Conservation (phyloP, 257 asterid species). For the Primulina eburnea region DNA sequence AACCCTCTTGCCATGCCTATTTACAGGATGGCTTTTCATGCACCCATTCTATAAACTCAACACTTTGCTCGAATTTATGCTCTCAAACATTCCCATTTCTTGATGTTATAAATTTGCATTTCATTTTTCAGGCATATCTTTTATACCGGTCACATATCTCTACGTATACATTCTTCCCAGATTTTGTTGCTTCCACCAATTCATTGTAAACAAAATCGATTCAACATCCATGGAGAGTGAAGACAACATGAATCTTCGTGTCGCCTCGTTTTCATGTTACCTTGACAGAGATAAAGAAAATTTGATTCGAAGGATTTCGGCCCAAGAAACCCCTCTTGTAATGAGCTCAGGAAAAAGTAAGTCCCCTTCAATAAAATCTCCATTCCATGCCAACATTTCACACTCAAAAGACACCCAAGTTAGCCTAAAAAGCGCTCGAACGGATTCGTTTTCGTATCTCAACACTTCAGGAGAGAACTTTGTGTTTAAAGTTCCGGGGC, state of each 20-base stretch:
- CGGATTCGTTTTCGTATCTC: constrained; percentile 42
- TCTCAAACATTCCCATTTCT: neutral
- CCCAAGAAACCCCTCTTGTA: constrained; percentile 39
- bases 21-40: constrained; percentile 25
- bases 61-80: too few species aligned
- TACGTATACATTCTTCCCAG: neutral
- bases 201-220: neutral
- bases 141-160: neutral
- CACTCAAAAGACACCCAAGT: constrained; percentile 18
- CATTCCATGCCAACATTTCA: constrained; percentile 21
- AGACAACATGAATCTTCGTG: constrained; percentile 50
- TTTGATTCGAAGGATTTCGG: constrained; percentile 36
- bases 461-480: constrained; percentile 41
- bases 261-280: constrained; percentile 80
- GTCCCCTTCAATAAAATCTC: constrained; percentile 27
- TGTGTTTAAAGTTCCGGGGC: constrained; percentile 38
- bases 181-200: too few species aligned
- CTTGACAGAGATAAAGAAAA: constrained; percentile 56
- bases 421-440: constrained; percentile 24
- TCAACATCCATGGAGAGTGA: constrained; percentile 48
- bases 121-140: neutral
- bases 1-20: constrained; percentile 30
- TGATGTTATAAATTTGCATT: too few species aligned
- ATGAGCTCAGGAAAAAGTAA: constrained; percentile 25
- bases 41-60: neutral